phyloP scores from a whole-genome alignment of 2,329 filamentous ascomycete genomes.

The Calonectria naviculata region DNA sequence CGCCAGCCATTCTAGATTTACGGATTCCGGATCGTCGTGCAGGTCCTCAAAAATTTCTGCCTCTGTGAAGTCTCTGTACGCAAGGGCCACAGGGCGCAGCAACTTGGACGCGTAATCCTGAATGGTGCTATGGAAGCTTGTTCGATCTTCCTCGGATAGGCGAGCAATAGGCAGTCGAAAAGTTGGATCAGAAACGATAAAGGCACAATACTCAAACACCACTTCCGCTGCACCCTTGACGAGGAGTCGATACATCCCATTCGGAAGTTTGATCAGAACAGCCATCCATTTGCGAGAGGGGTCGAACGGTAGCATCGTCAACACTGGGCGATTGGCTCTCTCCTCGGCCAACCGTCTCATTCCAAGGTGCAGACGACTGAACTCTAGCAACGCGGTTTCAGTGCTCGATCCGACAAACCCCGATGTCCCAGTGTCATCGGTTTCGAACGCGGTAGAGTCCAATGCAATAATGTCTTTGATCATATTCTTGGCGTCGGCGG shows the following conservation, averaged over 20 bases:
- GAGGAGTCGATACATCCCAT: slow-evolving; percentile 60
- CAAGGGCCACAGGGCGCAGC: slow-evolving; percentile 79
- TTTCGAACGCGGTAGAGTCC: slow-evolving; percentile 67
- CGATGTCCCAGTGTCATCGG: slow-evolving; percentile 47
- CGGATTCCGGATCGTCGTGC: slow-evolving; percentile 46
- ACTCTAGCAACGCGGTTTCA: slow-evolving; percentile 63
- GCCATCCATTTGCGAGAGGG: slow-evolving; percentile 68
- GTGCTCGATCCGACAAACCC: slow-evolving; percentile 66
- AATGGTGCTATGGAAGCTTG: slow-evolving; percentile 47
- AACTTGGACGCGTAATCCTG: slow-evolving; percentile 72
- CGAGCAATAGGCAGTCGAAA: slow-evolving; percentile 41
- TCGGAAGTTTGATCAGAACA: slow-evolving; percentile 58
- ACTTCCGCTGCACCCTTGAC: slow-evolving; percentile 70
- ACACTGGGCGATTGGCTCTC: slow-evolving; percentile 56
- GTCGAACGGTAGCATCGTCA: slow-evolving; percentile 65
- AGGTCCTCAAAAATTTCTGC: slow-evolving; percentile 72
- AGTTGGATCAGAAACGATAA: slow-evolving; percentile 57
- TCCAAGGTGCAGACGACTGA: slow-evolving; percentile 61
- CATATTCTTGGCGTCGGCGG: slow-evolving; percentile 47
- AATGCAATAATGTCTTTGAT: slow-evolving; percentile 55
- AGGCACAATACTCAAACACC: slow-evolving; percentile 57
- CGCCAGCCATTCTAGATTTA: slow-evolving; percentile 52
- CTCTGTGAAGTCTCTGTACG: slow-evolving; percentile 77
- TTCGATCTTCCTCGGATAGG: slow-evolving; percentile 45
- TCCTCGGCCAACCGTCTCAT: slow-evolving; percentile 58